These are phyloP conservation scores for Iberis amara DNA, from an alignment of 441 rosid genomes.

Conservation along the genomic window DNA sequence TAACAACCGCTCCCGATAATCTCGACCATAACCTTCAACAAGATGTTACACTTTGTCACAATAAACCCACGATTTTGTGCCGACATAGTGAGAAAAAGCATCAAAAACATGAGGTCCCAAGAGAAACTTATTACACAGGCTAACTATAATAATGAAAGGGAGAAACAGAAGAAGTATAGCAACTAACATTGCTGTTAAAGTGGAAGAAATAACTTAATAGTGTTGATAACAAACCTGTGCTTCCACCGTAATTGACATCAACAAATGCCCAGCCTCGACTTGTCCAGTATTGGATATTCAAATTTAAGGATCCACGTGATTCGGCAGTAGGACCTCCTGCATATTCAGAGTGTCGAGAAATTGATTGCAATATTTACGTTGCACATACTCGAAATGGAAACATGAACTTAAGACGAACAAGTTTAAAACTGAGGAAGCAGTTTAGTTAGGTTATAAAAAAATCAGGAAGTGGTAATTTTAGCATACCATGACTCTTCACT, in stretches of 20 bases:
- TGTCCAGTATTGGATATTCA: conserved; percentile 85
- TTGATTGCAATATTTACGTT: not conserved
- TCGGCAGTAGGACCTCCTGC: conserved; percentile 86
- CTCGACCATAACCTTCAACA: conserved; percentile 80
- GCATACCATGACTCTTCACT: conserved; percentile 84
- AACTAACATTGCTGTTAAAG: not conserved
- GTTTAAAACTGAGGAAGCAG: not conserved
- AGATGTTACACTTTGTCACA: conserved; percentile 12
- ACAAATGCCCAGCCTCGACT: conserved; percentile 94
- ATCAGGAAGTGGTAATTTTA: not conserved
- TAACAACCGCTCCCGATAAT: conserved; percentile 71
- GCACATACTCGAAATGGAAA: not conserved
- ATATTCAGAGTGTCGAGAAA: conserved; percentile 19
- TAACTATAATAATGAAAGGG: conserved; percentile 1
- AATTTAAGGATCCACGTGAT: conserved; percentile 59
- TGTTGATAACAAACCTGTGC: conserved; percentile 66
- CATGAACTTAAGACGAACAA: conserved; percentile 6
- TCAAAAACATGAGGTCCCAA: conserved; percentile 8
- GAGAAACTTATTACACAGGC: not conserved
- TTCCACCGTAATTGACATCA: conserved; percentile 96
- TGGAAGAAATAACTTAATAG: conserved; percentile 3
- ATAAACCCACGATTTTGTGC: not conserved
- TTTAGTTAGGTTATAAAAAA: not conserved
- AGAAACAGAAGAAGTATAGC: not conserved
- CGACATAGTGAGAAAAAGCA: conserved; percentile 3